phyloP scores from a whole-genome alignment of 768 basidiomycete genomes.

The Lentinula boryana region DNA sequence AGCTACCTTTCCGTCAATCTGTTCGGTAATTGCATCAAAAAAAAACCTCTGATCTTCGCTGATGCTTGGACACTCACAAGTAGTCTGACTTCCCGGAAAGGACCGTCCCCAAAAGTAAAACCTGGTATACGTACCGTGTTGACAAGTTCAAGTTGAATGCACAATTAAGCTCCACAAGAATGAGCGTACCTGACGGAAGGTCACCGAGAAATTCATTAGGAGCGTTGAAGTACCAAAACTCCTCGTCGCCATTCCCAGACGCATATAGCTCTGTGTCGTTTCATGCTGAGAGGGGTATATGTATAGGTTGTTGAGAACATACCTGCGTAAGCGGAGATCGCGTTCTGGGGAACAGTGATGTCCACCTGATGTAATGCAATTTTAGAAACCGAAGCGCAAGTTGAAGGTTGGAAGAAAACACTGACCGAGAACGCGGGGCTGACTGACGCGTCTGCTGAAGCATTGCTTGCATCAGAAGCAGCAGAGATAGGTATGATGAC shows the following conservation, averaged over 20 bases:
- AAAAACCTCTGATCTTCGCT: constrained; percentile 18
- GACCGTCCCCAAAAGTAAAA: constrained; percentile 35
- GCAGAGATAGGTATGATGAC: constrained; percentile 8
- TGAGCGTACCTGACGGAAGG: constrained; percentile 24
- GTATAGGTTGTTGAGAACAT: constrained; percentile 21
- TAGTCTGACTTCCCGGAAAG: constrained; percentile 36
- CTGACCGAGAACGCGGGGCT: constrained; percentile 68
- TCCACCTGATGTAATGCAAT: constrained; percentile 38
- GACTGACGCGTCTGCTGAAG: constrained; percentile 66
- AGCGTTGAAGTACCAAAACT: constrained; percentile 45
- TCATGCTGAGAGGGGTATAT: neutral
- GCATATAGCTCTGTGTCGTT: constrained; percentile 57
- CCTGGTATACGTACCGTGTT: constrained; percentile 5
- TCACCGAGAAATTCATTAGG: constrained; percentile 35
- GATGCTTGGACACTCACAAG: neutral
- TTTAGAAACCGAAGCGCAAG: neutral
- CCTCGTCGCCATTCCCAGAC: constrained; percentile 52
- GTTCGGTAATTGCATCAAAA: constrained; percentile 43
- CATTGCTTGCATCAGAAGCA: constrained; percentile 33
- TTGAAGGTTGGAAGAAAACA: neutral
- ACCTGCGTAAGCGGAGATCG: constrained; percentile 45
- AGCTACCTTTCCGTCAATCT: constrained; percentile 38
- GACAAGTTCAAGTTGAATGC: neutral
- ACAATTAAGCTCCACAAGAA: neutral
- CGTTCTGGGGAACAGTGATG: constrained; percentile 64